Evolutionary conservation across 2,329 filamentous ascomycete genomes (phyloP), one percentile per base, ranked within the genome.

Genomic region (Triangularia verruculosa): DNA sequence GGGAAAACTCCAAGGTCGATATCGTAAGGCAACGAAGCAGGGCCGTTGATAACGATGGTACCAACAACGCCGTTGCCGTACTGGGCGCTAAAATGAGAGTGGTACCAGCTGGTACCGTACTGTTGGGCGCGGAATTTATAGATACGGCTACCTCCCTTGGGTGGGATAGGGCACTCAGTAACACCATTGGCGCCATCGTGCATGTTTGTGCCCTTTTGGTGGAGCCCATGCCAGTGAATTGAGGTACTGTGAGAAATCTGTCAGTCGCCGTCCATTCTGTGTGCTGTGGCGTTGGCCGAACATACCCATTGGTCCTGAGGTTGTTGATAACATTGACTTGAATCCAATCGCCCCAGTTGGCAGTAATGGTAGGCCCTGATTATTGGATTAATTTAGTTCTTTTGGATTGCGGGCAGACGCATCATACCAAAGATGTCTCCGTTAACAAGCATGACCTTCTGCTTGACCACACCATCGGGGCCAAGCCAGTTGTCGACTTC

Each of bases 291-390:
- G 17, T 6, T 20, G 4, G 1, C 3, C 17, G n/a, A 3, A 62
- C 72, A 51, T 63, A 77, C 74, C 74, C 75, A 66, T 78, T 79
- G 30, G 71, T 74, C 13, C 79, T 79, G 1, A 91, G 81, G n/a
- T 84, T 80, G 73, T 92, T 92, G 74, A 84, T 81, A 62, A 91
- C 83, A 24, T 85, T 85, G 57, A 91, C 82, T 56, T 88, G 75
- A 32, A 83, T 74, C 6, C 66, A 73, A 65, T 85, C 82, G 28
- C 82, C 82, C 80, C 82, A 84, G 62, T 83, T 74, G 13, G 79
- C 83, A 13, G 77, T 74, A 32, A 89, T 82, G 4, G 77, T 78
- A 1, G 86, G 86, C 1, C 85, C 86, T 69, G 28, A 28, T 65
- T 15, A 57, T 30, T 30, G 12, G 12, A 24, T 66, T 57, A 65